Conservation (phyloP, 371 early-diverging fungal species). For the Encephalitozoon cuniculi region DNA sequence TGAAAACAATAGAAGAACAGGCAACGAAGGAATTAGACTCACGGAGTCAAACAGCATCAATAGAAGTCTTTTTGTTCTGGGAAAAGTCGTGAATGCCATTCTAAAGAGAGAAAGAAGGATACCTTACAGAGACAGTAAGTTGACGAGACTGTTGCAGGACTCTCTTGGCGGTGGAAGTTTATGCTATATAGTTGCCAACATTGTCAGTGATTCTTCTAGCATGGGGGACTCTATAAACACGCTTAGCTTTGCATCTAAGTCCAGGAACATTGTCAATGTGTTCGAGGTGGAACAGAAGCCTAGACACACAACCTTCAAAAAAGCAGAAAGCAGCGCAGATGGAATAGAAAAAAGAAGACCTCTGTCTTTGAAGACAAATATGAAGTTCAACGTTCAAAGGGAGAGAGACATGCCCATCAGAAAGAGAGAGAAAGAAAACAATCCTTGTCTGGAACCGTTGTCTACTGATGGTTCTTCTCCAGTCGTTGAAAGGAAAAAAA, state of each 20-base stretch:
- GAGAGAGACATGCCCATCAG: neutral
- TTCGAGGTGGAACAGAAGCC: neutral
- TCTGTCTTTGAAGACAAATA: slow-evolving; percentile 11
- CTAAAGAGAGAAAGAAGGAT: slow-evolving; percentile 64
- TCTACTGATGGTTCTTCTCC: neutral
- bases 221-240: slow-evolving; percentile 63
- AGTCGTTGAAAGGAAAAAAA: neutral
- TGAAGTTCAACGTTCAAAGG: neutral
- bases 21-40: slow-evolving; percentile 64
- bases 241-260: slow-evolving; percentile 67
- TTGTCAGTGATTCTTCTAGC: slow-evolving; percentile 55
- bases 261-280: slow-evolving; percentile 64
- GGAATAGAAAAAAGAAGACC: slow-evolving; percentile 4
- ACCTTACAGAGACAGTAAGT: slow-evolving; percentile 91
- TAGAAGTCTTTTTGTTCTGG: slow-evolving; percentile 67
- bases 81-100: slow-evolving; percentile 67
- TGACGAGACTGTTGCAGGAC: slow-evolving; percentile 92
- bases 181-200: slow-evolving; percentile 73
- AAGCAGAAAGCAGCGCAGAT: neutral
- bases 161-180: slow-evolving; percentile 90
- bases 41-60: slow-evolving; percentile 68
- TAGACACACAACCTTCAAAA: neutral
- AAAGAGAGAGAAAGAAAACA: neutral
- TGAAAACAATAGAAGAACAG: slow-evolving; percentile 68
- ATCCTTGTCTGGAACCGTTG: neutral